A percentile compares a stretch with the other conserved stretches of the same genome.
phyloP scores from a whole-genome alignment of 2,329 filamentous ascomycete species.

The Daldinia eschscholtzii region DNA sequence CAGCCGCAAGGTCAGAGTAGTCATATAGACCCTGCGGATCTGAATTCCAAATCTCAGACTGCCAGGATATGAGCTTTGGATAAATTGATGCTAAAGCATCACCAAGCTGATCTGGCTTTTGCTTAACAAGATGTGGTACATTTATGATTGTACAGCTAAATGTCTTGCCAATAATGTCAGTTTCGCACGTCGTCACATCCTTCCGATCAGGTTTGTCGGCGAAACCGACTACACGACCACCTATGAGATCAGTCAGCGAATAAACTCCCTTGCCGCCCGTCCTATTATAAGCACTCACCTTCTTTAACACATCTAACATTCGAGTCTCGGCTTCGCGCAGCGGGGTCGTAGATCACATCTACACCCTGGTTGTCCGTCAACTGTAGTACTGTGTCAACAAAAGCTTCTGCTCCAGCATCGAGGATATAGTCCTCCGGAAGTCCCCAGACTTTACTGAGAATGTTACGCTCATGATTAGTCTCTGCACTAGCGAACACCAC shows the following conservation, averaged over 20 bases:
- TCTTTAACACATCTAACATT: constrained; percentile 53
- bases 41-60: constrained; percentile 16
- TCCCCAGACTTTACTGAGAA: constrained; percentile 53
- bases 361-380: constrained; percentile 54
- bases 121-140: constrained; percentile 32
- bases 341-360: constrained; percentile 62
- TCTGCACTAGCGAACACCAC: constrained; percentile 59
- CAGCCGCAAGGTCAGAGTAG: constrained; percentile 35
- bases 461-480: constrained; percentile 53
- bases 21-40: constrained; percentile 22
- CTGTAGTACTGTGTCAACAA: constrained; percentile 52
- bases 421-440: constrained; percentile 57
- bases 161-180: constrained; percentile 23
- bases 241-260: constrained; percentile 21
- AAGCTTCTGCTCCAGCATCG: constrained; percentile 52
- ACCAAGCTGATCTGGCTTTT: constrained; percentile 32
- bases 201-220: constrained; percentile 28
- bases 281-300: constrained; percentile 21
- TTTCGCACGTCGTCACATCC: not conserved
- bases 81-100: constrained; percentile 32
- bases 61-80: constrained; percentile 14
- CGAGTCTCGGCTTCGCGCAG: constrained; percentile 46
- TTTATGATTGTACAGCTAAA: constrained; percentile 37
- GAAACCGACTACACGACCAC: constrained; percentile 39
- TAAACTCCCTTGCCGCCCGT: not conserved